Evolutionary conservation across 177 flowering plant genomes (phyloP).

Genomic region (Vitis hybrid): DNA sequence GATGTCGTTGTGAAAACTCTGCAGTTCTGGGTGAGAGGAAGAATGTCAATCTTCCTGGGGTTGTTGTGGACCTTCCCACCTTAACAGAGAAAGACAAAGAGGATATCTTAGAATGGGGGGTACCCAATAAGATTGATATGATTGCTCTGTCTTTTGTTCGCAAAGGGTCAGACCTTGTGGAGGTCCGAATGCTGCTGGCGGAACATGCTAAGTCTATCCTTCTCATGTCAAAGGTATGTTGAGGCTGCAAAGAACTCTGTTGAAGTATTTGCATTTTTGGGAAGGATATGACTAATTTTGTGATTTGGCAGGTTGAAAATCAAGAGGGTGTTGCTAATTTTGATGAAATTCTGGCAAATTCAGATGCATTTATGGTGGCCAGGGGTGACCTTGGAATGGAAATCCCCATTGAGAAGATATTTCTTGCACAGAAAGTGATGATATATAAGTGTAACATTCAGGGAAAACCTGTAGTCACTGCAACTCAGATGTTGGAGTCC

Average conservation of each 20-base stretch:
- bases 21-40: conserved; percentile 81
- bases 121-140: conserved; percentile 65
- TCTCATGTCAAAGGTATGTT: conserved; percentile 65
- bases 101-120: conserved; percentile 65
- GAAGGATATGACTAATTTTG: background rate
- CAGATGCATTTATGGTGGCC: conserved; percentile 43
- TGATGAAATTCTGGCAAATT: conserved; percentile 34
- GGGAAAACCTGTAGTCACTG: conserved; percentile 38
- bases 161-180: conserved; percentile 63
- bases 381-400: conserved; percentile 43
- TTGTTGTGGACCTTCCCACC: conserved; percentile 82
- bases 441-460: conserved; percentile 27
- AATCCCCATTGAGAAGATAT: conserved; percentile 37
- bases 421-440: conserved; percentile 36
- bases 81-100: conserved; percentile 66
- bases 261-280: background rate
- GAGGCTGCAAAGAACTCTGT: background rate
- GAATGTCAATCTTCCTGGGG: conserved; percentile 87
- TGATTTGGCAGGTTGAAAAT: conserved; percentile 30
- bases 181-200: conserved; percentile 53
- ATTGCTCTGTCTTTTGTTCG: conserved; percentile 72
- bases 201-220: conserved; percentile 46
- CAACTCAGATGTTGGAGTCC: conserved; percentile 43
- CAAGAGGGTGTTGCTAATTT: conserved; percentile 39
- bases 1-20: conserved; percentile 78